These are phyloP conservation scores for Saccharomyces hybrid DNA, from an alignment of 1,139 yeast species.

Conservation along the genomic window DNA sequence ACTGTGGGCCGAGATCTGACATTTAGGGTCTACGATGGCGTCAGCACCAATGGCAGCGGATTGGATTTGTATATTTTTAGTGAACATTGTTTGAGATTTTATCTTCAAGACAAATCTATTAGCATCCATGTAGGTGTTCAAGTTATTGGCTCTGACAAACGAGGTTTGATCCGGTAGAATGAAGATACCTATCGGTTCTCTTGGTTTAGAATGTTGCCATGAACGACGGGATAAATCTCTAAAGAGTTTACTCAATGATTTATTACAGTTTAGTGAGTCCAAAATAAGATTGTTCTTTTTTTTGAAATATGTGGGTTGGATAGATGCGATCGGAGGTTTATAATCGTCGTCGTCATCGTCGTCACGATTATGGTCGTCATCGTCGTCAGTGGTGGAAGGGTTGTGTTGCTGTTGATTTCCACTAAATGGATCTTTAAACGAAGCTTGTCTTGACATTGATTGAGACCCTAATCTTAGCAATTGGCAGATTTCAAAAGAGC, in stretches of 20 bases:
- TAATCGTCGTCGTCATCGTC: constrained; percentile 11
- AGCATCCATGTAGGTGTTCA: constrained; percentile 85
- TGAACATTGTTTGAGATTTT: constrained; percentile 33
- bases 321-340: constrained; percentile 15
- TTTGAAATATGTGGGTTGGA: constrained; percentile 26
- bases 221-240: constrained; percentile 87
- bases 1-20: constrained; percentile 65
- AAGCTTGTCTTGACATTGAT: neutral
- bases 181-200: constrained; percentile 57
- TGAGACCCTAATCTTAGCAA: constrained; percentile 27
- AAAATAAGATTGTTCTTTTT: constrained; percentile 26
- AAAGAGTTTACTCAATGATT: constrained; percentile 61
- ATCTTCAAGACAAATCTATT: constrained; percentile 68
- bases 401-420: neutral
- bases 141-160: constrained; percentile 70
- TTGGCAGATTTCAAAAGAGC: constrained; percentile 48
- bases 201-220: constrained; percentile 67
- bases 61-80: constrained; percentile 36
- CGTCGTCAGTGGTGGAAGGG: neutral
- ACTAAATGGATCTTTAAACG: neutral
- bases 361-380: constrained; percentile 5
- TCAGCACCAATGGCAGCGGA: constrained; percentile 71
- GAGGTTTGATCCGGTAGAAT: constrained; percentile 57
- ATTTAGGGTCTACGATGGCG: constrained; percentile 58
- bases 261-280: constrained; percentile 31